Base-by-base conservation (phyloP, 768 basidiomycete genomes). In the Suillus weaverae region DNA sequence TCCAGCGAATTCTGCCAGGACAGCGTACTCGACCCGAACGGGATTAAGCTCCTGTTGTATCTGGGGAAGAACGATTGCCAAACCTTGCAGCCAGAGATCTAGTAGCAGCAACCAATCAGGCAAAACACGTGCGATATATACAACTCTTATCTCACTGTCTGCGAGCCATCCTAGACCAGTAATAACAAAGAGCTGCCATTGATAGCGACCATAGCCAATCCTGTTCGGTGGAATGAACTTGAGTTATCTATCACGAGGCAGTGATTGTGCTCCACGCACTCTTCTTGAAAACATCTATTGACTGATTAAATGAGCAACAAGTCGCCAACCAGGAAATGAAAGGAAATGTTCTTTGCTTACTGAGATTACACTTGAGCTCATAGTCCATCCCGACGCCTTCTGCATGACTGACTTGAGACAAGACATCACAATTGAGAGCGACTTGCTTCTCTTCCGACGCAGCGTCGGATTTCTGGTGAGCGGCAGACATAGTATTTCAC, bases 201-300 rank as follows among this genome's bases (percentile, higher is more conserved):
- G 84, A 72, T 84, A 85, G 48, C 76, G 77, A 16, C 84, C 84
- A 48, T 81, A 84, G 57, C 84, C 83, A 55, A 84, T 82, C 64
- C 83, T 83, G 68, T 55, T 13, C 41, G 10, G 32, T 36, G 13
- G 16, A 22, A 60, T 67, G 61, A 60, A 36, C 13, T 22, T 59
- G 62, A 50, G 66, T 62, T 57, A n/a, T 35, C 16, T 54, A 33
- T 6, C 6, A 36, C 22, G 7, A 16, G 36, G 46, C 3, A 32
- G n/a, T 5, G 36, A n/a, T 22, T n/a, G n/a, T 44, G 54, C 60
- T 63, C 38, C 16, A 72, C 77, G 14, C 39, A 82, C 81, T 83
- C 82, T 46, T 81, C 75, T 69, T 83, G 81, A 70, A 83, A 66
- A 67, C 80, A 81, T 64, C 75, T 75, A 69, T 83, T 83, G 65